Base-by-base conservation (phyloP, 192 early-diverging fungal species). In the Coemansia sp. region DNA sequence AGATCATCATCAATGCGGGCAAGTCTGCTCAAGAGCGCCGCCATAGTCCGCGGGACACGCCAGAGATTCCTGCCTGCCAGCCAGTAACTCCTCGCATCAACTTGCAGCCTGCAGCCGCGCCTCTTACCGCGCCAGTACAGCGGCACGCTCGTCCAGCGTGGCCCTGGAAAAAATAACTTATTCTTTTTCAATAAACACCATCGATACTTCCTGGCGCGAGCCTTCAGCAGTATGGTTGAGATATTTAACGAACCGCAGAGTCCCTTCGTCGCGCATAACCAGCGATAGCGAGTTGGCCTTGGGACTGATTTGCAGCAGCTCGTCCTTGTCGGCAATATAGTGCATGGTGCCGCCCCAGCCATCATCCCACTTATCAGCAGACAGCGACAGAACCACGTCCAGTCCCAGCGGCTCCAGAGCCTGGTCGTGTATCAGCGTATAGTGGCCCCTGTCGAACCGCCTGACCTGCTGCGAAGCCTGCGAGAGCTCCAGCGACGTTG, bases 361-460 rank as follows among this genome's bases (percentile, higher is more conserved):
- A 30, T 82, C 76, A 11, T 79, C 58, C 81, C 81, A 84, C 10
- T 31, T 9, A 9, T 6, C 26, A 2, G 52, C 34, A 8, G 17
- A 17, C 15, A 75, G 40, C 1, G 54, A 79, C 23, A 84, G 71
- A 0, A 61, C 47, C 3, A 71, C 81, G 58, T 86, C 85, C 8
- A 84, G 38, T 3, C 85, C 85, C 10, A 51, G 52, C 12, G 64
- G 70, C 26, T 86, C 85, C 30, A 69, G 40, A 3, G 67, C 81
- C 47, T 81, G 78, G 45, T 87, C 85, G 47, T 84, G 76, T n/a
- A 83, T 47, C 11, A 87, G 43, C 14, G 83, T 87, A 53, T 87
- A 87, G 28, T 83, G 66, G 2, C 83, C 80, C 15, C 68, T 57
- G 42, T 74, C 67, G 46, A 86, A 84, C 61, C 64, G 66, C 23